phyloP scores from a whole-genome alignment of 768 basidiomycete species.

The Boletus rufocinnamomeus region DNA sequence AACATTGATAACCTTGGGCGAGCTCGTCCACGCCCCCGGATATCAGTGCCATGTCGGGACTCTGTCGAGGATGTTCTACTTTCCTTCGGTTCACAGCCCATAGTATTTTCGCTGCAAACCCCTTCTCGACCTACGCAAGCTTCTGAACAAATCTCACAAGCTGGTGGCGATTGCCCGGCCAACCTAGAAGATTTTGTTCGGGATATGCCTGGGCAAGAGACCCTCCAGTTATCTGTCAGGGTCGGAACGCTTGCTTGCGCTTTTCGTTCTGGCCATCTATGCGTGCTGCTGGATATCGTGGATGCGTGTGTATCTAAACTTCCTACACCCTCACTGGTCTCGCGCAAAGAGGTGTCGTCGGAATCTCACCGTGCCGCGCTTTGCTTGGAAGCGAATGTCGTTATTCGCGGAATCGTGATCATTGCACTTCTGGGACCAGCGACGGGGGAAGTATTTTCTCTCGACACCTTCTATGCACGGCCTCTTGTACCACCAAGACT shows the following conservation, averaged over 20 bases:
- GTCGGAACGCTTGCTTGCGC: slow-evolving; percentile 57
- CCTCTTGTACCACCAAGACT: slow-evolving; percentile 61
- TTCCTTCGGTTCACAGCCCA: slow-evolving; percentile 63
- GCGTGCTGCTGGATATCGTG: slow-evolving; percentile 46
- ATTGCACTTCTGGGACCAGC: slow-evolving; percentile 44
- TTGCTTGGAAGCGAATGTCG: slow-evolving; percentile 37
- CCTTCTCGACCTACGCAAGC: slow-evolving; percentile 34
- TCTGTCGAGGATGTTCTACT: slow-evolving; percentile 49
- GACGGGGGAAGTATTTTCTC: slow-evolving; percentile 8
- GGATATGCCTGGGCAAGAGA: slow-evolving; percentile 30
- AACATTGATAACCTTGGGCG: not conserved
- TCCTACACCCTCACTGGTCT: slow-evolving; percentile 17
- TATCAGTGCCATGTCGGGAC: slow-evolving; percentile 13
- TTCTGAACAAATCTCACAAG: slow-evolving; percentile 6
- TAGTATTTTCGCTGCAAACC: slow-evolving; percentile 56
- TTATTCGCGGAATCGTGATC: slow-evolving; percentile 48
- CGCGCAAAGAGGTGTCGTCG: slow-evolving; percentile 15
- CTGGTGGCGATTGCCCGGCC: slow-evolving; percentile 6
- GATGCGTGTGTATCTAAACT: slow-evolving; percentile 35
- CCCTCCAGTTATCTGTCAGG: slow-evolving; percentile 42
- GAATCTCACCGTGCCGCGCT: slow-evolving; percentile 27
- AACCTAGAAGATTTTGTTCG: slow-evolving; percentile 6
- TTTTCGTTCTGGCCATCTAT: slow-evolving; percentile 57
- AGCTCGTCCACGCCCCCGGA: slow-evolving; percentile 6
- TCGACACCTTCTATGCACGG: slow-evolving; percentile 51